Evolutionary conservation across 192 early-diverging fungal genomes (phyloP).

Genomic region (Backusella circina): DNA sequence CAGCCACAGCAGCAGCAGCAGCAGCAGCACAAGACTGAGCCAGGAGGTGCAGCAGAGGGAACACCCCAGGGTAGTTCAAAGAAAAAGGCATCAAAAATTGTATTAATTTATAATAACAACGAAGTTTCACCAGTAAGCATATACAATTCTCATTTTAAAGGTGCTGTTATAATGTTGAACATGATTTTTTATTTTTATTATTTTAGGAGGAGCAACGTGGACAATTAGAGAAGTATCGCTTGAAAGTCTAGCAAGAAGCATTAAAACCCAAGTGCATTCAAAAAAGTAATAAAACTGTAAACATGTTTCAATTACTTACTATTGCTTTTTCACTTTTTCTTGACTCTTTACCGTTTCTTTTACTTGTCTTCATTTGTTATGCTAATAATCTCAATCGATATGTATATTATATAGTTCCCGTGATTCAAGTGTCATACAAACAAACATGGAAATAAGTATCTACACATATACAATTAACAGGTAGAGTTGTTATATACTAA

Average conservation of each 20-base stretch:
- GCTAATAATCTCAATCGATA: not conserved
- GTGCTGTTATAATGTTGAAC: not conserved
- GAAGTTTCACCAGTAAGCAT: conserved; percentile 50
- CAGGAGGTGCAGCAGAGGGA: not conserved
- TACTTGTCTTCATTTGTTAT: not conserved
- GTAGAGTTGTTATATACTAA: not conserved
- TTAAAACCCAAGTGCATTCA: not conserved
- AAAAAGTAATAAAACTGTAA: not conserved
- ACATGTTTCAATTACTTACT: not conserved
- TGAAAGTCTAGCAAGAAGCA: not conserved
- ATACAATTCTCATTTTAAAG: not conserved
- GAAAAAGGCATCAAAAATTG: conserved; percentile 29
- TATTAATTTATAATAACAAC: conserved; percentile 44
- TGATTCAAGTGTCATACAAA: conserved; percentile 2
- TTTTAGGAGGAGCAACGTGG: conserved; percentile 25
- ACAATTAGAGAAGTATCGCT: conserved; percentile 14
- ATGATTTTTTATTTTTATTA: not conserved
- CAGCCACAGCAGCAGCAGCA: not conserved
- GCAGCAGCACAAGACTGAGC: not conserved
- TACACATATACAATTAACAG: not conserved
- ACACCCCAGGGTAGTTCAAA: not conserved
- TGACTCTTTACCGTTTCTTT: not conserved
- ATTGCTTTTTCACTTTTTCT: not conserved
- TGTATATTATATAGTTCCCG: not conserved
- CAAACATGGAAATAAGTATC: not conserved